Conservation (phyloP, 2,329 filamentous ascomycete genomes). For the Sclerotinia subarctica region DNA sequence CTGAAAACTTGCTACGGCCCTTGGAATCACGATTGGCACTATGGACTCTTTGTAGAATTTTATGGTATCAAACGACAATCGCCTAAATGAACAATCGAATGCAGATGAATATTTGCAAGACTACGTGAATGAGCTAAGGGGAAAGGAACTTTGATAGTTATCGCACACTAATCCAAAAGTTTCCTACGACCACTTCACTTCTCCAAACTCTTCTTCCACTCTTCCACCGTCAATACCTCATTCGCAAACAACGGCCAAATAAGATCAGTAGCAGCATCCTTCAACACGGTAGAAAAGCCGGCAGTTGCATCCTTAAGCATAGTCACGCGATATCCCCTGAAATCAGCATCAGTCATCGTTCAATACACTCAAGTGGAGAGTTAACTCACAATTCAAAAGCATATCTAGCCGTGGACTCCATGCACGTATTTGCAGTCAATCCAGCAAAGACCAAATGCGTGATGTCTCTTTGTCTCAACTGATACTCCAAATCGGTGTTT, state of each 20-base stretch:
- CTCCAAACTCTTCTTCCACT: conserved; percentile 30
- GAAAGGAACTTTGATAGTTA: neutral
- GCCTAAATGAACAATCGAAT: conserved; percentile 2
- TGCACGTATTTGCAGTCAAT: conserved; percentile 38
- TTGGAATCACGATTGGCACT: conserved; percentile 26
- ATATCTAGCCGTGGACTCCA: conserved; percentile 40
- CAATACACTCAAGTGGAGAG: neutral
- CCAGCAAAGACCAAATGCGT: conserved; percentile 38
- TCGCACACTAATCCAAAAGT: neutral
- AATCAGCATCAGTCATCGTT: neutral
- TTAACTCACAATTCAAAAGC: conserved; percentile 35
- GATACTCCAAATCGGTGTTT: conserved; percentile 41
- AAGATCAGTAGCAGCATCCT: conserved; percentile 32
- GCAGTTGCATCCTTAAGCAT: conserved; percentile 35
- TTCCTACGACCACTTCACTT: neutral
- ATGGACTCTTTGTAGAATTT: conserved; percentile 14
- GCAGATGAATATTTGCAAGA: neutral
- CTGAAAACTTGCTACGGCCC: conserved; percentile 27
- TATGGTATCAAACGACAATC: conserved; percentile 5
- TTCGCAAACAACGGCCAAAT: conserved; percentile 36
- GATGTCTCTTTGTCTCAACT: conserved; percentile 39
- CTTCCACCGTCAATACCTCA: conserved; percentile 30
- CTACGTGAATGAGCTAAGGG: neutral
- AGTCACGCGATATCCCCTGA: conserved; percentile 34
- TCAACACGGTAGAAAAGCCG: conserved; percentile 29